A percentile compares a stretch with the other conserved stretches of the same genome.
phyloP scores from a whole-genome alignment of 805 yeast species.

The Starmerella floricola region DNA sequence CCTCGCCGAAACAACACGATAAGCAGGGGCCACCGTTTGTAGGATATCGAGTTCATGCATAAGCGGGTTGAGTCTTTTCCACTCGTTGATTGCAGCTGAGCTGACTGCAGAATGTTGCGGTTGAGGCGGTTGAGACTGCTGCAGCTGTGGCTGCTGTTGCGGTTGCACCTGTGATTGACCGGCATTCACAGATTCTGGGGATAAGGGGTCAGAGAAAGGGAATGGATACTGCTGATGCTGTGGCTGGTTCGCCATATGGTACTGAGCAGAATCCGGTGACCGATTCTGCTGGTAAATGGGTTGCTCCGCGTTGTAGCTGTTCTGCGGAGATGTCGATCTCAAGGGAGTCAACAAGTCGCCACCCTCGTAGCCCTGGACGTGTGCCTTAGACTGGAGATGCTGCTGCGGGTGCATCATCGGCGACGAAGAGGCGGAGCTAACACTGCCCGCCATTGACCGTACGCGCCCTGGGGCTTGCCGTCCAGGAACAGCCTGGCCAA shows the following conservation, averaged over 20 bases:
- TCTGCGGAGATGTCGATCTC: background rate
- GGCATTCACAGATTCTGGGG: background rate
- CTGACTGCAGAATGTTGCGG: background rate
- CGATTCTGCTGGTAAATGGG: too few species aligned
- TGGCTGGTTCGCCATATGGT: background rate
- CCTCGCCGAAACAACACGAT: conserved; percentile 11
- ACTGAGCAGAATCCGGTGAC: too few species aligned
- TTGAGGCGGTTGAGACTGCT: background rate
- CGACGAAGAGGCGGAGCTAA: too few species aligned
- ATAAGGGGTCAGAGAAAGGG: too few species aligned
- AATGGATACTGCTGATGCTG: background rate
- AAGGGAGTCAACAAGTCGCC: background rate
- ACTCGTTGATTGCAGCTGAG: conserved; percentile 1
- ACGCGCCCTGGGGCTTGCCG: too few species aligned
- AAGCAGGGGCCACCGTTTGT: conserved; percentile 12
- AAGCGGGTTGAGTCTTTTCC: conserved; percentile 19
- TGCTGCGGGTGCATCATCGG: background rate
- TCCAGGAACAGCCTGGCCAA: too few species aligned
- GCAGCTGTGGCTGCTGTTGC: background rate
- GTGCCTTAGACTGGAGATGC: background rate
- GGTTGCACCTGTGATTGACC: background rate
- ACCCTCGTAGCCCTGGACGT: background rate
- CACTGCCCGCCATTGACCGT: too few species aligned
- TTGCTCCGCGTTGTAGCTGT: background rate
- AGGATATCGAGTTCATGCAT: conserved; percentile 19